Conservation (phyloP, 805 yeast species). For the Kurtzmaniella fragi region DNA sequence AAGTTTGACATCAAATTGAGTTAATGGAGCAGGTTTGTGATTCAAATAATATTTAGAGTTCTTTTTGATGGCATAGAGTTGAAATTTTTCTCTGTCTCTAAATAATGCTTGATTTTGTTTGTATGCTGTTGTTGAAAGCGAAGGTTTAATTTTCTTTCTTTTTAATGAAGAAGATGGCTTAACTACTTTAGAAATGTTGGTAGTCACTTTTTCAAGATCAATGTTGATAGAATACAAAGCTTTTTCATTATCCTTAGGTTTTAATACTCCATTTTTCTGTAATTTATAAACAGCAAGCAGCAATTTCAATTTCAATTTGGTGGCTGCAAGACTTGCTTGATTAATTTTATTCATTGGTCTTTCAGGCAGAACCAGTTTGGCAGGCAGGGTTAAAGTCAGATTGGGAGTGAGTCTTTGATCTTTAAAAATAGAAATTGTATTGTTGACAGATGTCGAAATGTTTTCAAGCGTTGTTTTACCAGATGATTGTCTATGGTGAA, state of each 20-base stretch:
- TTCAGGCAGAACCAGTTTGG: slow-evolving; percentile 4
- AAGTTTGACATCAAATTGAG: background rate
- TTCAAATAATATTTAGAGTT: slow-evolving; percentile 25
- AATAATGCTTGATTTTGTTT: slow-evolving; percentile 3
- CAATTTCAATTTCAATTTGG: slow-evolving; percentile 37
- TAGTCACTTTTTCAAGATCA: background rate
- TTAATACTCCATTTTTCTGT: slow-evolving; percentile 11
- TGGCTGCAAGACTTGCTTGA: slow-evolving; percentile 37
- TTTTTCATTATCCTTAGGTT: slow-evolving; percentile 7
- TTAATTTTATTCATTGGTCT: slow-evolving; percentile 16
- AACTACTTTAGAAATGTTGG: background rate
- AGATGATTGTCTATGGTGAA: background rate
- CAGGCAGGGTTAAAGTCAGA: slow-evolving; percentile 3
- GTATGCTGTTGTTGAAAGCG: slow-evolving; percentile 13
- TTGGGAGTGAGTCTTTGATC: slow-evolving; percentile 5
- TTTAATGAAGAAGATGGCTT: slow-evolving; percentile 4
- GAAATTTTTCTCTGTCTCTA: slow-evolving; percentile 17
- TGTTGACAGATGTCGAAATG: slow-evolving; percentile 1
- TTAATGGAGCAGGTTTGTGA: slow-evolving; percentile 1
- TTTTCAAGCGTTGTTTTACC: slow-evolving; percentile 1
- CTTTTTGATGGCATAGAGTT: slow-evolving; percentile 34
- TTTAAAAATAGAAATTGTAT: slow-evolving; percentile 3
- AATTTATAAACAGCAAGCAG: slow-evolving; percentile 39
- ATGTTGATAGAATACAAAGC: background rate
- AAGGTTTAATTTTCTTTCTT: slow-evolving; percentile 9